phyloP scores from a whole-genome alignment of 768 basidiomycete genomes.

The Kwoniella mangroviensis region DNA sequence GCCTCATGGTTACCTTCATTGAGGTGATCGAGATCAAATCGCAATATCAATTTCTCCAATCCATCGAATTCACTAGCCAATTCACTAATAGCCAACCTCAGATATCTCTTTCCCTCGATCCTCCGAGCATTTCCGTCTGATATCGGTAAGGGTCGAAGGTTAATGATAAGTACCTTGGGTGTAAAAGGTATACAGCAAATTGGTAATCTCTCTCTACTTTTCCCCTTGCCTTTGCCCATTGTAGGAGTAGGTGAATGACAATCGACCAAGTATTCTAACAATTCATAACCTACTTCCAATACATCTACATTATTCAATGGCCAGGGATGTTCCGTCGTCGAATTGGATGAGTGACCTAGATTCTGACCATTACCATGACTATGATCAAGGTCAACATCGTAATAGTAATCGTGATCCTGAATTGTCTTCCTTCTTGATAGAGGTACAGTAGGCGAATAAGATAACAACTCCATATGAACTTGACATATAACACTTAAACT shows the following conservation, averaged over 20 bases:
- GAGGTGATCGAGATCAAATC: neutral
- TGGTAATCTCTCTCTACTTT: neutral
- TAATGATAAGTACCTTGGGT: neutral
- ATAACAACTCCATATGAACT: constrained; percentile 9
- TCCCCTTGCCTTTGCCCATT: neutral
- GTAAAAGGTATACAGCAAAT: constrained; percentile 23
- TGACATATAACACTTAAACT: constrained; percentile 9
- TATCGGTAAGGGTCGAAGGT: neutral
- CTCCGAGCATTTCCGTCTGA: neutral
- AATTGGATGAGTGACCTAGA: neutral
- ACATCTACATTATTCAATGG: constrained; percentile 10
- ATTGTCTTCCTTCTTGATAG: neutral
- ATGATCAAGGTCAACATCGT: neutral
- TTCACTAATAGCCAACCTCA: neutral
- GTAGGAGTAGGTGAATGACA: neutral
- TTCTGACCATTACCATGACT: no score
- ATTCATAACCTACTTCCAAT: neutral
- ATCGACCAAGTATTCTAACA: constrained; percentile 7
- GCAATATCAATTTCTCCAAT: neutral
- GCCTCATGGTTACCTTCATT: neutral
- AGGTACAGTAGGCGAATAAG: constrained; percentile 4
- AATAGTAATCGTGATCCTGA: neutral
- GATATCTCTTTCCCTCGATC: neutral
- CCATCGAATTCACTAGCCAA: neutral
- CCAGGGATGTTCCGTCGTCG: neutral